Conservation (phyloP, 768 basidiomycete genomes). For the Tephrocybe sp. region DNA sequence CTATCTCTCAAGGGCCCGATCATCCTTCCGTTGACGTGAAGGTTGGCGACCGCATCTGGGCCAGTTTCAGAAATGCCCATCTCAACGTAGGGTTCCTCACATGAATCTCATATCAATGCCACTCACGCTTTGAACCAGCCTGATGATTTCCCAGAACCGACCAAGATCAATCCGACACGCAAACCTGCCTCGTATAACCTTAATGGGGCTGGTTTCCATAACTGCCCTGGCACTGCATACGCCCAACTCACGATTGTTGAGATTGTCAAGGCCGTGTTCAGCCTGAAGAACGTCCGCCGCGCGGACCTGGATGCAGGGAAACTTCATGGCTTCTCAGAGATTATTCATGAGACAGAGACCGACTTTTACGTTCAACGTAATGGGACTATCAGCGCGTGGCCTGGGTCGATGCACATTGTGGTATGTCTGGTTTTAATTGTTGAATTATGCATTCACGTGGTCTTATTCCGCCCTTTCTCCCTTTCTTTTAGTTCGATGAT, state of each 20-base stretch:
- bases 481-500: no score
- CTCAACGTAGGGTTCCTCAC: slow-evolving; percentile 33
- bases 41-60: slow-evolving; percentile 39
- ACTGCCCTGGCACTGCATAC: slow-evolving; percentile 34
- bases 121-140: no score
- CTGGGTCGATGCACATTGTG: background rate
- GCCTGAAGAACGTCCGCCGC: slow-evolving; percentile 40
- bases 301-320: slow-evolving; percentile 42
- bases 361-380: slow-evolving; percentile 25
- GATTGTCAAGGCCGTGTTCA: slow-evolving; percentile 44
- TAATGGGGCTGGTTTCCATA: slow-evolving; percentile 39
- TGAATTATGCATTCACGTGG: no score
- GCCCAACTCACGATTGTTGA: slow-evolving; percentile 39
- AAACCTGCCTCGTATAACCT: slow-evolving; percentile 27
- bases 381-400: no score
- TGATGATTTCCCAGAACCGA: slow-evolving; percentile 40
- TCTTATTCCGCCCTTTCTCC: no score
- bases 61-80: slow-evolving; percentile 42
- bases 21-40: slow-evolving; percentile 33
- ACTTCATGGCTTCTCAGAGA: slow-evolving; percentile 29
- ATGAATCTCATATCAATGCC: no score
- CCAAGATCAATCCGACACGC: slow-evolving; percentile 35
- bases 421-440: no score
- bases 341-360: slow-evolving; percentile 34
- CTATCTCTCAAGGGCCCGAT: slow-evolving; percentile 34